Evolutionary conservation across 768 basidiomycete genomes (phyloP), one percentile per base, ranked within the genome.

Genomic region (Boletus rubescentipes): DNA sequence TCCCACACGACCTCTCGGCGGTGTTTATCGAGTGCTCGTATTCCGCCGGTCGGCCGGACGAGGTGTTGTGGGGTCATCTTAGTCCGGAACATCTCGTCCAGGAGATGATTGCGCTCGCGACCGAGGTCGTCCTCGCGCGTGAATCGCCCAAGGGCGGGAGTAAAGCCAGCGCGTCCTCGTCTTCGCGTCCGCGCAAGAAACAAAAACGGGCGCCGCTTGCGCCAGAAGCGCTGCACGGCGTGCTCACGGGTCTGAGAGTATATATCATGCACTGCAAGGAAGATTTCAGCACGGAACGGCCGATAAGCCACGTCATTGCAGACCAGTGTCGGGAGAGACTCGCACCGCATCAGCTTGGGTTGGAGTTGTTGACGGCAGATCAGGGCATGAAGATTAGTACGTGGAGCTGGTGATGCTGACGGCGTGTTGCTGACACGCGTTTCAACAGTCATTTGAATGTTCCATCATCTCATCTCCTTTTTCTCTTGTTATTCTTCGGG

Each of bases 21-120:
- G 80, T 98, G 52, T 98, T 98, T 67, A 91, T 98, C 65, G 96
- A 98, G 73, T 98, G 96, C 69, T 96, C 93, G 2, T 93, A 87
- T 75, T 85, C 88, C 20, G 79, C 83, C 1, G 87, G 87, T 0
- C 78, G 95, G 54, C 76, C 79, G 16, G 78, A 84, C 58, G 79
- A 84, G 42, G 66, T 76, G 49, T 77, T 98, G 39, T 96, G 83
- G 68, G 96, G 96, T 0, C 96, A 98, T 61, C 79, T 98, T 12
- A 87, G 79, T 32, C 93, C 96, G 0, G 83, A 83, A 21, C 88
- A 91, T 60, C 74, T 98, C 31, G 79, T 80, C 2, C 78, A 83
- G 49, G 96, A 98, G 72, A 78, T 98, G 50, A 63, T 77, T 9
- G 72, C 72, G 1, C 81, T 96, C 43, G 90, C 91, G 5, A 73